Percentiles rank a stretch among this genome's conserved stretches.
phyloP scores from a whole-genome alignment of 768 basidiomycete species.

The Boletus fagicola region DNA sequence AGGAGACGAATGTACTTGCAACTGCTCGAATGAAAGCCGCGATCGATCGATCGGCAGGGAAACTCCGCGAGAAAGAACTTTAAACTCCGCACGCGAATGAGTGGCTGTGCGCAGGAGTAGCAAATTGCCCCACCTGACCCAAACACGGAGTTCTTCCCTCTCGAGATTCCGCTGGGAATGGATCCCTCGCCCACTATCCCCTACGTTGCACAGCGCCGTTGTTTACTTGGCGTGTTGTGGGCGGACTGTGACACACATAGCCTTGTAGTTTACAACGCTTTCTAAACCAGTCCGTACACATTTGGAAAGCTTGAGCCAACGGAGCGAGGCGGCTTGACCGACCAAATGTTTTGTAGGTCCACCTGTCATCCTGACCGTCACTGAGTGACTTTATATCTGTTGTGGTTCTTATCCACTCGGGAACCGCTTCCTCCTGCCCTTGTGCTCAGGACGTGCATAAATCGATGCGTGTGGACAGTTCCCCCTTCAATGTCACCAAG shows the following conservation, averaged over 20 bases:
- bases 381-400: not conserved
- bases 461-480: not conserved
- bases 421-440: not conserved
- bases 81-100: not conserved
- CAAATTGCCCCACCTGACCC: not conserved
- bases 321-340: conserved; percentile 6
- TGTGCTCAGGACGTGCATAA: conserved; percentile 10
- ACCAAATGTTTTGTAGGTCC: conserved; percentile 24
- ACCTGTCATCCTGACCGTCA: not conserved
- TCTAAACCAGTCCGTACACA: conserved; percentile 5
- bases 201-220: not conserved
- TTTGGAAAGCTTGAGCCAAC: conserved; percentile 20
- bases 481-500: not conserved
- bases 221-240: not conserved
- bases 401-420: conserved; percentile 1
- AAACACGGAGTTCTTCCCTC: not conserved
- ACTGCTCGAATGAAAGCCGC: too few species aligned
- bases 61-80: not conserved
- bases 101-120: not conserved
- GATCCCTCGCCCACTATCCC: not conserved
- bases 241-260: not conserved
- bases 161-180: not conserved
- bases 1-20: not conserved
- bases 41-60: not conserved
- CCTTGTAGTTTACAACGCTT: conserved; percentile 6